Evolutionary conservation across 257 asterid species (phyloP).

Genomic region (Coffea eugenioides): DNA sequence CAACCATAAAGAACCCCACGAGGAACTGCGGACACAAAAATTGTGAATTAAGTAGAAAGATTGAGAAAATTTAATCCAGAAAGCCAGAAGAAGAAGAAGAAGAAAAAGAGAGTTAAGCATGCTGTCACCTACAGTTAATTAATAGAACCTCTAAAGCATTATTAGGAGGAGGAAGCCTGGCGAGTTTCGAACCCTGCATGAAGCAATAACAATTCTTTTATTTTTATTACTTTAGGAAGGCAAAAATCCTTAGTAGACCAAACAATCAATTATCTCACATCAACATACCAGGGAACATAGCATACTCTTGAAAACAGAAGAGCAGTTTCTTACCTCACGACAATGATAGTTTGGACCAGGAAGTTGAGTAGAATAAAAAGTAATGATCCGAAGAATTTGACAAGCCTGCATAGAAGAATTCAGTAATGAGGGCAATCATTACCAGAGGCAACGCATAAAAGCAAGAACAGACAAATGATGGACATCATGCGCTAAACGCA

Average conservation of each 20-base stretch:
- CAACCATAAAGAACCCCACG: conserved; percentile 92
- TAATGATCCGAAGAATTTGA: conserved; percentile 80
- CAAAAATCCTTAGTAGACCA: not conserved
- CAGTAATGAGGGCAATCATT: not conserved
- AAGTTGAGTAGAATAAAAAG: conserved; percentile 95
- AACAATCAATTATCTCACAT: not conserved
- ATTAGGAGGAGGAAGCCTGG: conserved; percentile 81
- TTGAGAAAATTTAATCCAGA: conserved; percentile 4
- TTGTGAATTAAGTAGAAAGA: conserved; percentile 10
- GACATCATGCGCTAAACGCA: not conserved
- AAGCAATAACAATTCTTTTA: not conserved
- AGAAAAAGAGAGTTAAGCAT: not conserved
- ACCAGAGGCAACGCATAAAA: not conserved
- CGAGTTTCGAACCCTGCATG: conserved; percentile 89
- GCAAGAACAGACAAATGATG: not conserved
- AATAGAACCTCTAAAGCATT: conserved; percentile 58
- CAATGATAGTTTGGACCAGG: conserved; percentile 99
- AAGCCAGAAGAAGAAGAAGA: conserved; percentile 1
- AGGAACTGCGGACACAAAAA: conserved; percentile 60
- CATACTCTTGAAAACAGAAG: not conserved
- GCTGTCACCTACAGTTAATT: conserved; percentile 48
- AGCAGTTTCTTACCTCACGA: conserved; percentile 68
- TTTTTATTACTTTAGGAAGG: not conserved
- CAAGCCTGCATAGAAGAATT: conserved; percentile 55
- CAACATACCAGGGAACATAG: not conserved